Evolutionary conservation across 768 basidiomycete genomes (phyloP), one percentile per base, ranked within the genome.

Genomic region (Pulveroboletus sp.): DNA sequence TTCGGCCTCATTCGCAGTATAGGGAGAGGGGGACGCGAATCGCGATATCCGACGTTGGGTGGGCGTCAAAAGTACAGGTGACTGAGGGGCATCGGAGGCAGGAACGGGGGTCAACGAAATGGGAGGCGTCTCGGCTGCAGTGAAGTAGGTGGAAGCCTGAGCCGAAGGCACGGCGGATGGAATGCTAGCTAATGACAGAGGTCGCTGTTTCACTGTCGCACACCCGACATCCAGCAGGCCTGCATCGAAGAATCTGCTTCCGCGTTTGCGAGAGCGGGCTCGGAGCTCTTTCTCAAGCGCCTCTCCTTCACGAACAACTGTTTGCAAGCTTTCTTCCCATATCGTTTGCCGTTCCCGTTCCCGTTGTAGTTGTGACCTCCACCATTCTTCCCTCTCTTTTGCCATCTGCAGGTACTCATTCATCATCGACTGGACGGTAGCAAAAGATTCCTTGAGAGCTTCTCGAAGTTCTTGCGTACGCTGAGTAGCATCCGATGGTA

Each of bases 291-390:
- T 70, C 71, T 98, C 94, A 19, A 94, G 75, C 10, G 74, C 76
- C 60, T 91, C 90, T 14, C 93, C 92, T 64, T 95, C 90, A 47
- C 78, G 75, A 1, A 94, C 93, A 8, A 94, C 92, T 2, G 82
- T 80, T 46, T 85, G 82, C 60, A 97, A 67, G 64, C 89, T 94
- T 69, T 92, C 86, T 68, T 95, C 94, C 94, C 94, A 97, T 23
- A 93, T 72, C 11, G 62, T 71, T 60, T 84, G 82, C 21, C 83
- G 73, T 56, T 77, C 72, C 40, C 76, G 73, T 61, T 92, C 88
- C 21, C 79, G 77, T 53, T 77, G 77, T 10, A 93, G 70, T 56
- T 82, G 78, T 25, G 74, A 69, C 47, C 75, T 76, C 73, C 82
- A 94, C 79, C 86, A 97, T 41, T 79, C 77, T 54, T 97, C 94